Conservation (phyloP, 805 yeast species). For the Millerozyma miso region DNA sequence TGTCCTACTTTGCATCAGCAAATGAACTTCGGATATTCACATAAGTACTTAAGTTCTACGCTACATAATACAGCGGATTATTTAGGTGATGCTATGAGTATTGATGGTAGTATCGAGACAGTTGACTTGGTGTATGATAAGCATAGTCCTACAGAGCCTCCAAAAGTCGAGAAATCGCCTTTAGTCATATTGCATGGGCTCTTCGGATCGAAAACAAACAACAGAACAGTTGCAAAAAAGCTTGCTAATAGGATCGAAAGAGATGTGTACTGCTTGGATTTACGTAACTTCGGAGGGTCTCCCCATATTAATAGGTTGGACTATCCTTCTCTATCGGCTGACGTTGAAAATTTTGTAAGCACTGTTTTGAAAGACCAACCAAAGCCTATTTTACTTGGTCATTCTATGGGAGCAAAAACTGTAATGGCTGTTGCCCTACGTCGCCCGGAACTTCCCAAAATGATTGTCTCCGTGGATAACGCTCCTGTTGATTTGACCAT, state of each 20-base stretch:
- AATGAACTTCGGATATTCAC: neutral
- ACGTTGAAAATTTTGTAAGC: constrained; percentile 68
- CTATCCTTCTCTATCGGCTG: constrained; percentile 79
- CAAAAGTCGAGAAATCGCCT: constrained; percentile 44
- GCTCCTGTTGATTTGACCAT: constrained; percentile 69
- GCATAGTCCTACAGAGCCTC: constrained; percentile 24
- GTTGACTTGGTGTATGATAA: constrained; percentile 55
- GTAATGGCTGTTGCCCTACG: constrained; percentile 84
- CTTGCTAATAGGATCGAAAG: constrained; percentile 45
- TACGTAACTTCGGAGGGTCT: constrained; percentile 90
- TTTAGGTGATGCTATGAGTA: constrained; percentile 30
- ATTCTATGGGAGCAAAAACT: constrained; percentile 91
- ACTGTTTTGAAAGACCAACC: constrained; percentile 29
- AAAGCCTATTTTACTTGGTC: constrained; percentile 68
- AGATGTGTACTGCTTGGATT: constrained; percentile 67
- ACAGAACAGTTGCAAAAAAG: constrained; percentile 69
- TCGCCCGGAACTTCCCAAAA: constrained; percentile 55
- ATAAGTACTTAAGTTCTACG: neutral
- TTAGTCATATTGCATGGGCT: constrained; percentile 82
- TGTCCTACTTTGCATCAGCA: neutral
- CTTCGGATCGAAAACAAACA: constrained; percentile 81
- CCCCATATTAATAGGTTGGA: constrained; percentile 72
- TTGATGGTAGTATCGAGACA: constrained; percentile 37
- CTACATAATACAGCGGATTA: constrained; percentile 8
- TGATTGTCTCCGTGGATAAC: constrained; percentile 79